Evolutionary conservation across 1,284 basidiomycete genomes (phyloP), one percentile per base, ranked within the genome.

Genomic region (Phellopilus nigrolimitatus): DNA sequence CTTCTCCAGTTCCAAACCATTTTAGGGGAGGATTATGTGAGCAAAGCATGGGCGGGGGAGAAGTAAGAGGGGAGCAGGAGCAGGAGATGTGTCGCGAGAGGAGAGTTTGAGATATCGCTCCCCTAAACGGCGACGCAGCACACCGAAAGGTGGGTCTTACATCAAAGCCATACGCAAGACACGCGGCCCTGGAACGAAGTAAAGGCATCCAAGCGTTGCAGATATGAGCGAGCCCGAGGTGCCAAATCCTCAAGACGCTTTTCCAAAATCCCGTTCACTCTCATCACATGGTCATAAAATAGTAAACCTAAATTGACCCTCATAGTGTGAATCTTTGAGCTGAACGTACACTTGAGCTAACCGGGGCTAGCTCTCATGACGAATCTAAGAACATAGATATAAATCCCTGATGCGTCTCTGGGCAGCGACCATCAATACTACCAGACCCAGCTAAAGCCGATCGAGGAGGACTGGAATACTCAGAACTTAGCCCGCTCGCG

Each of bases 401-500:
- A 69, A 25, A 57, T 79, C 70, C 77, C 76, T 77, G 70, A 72
- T 78, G 69, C 67, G 71, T 68, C 71, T 68, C 68, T 68, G 70
- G 63, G 68, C 40, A 43, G 66, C 60, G 60, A n/a, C n/a, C n/a
- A n/a, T n/a, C n/a, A n/a, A 57, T 77, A 66, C 68, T 57, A 63
- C 66, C 64, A 68, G 72, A 66, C 74, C 69, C 76, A 39, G 69
- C 70, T 66, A 77, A 73, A 71, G 74, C 64, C 76, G 59, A 70
- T 75, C 70, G 51, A 70, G 69, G 70, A 66, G 70, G 74, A 73
- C 64, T 69, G 58, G 57, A 67, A 75, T 68, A 63, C 76, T 79
- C 79, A 80, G 78, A 80, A 76, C 76, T 78, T 80, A 69, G 69
- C 76, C 78, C 76, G 72, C 78, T 78, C 75, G 72, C 66, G 59